phyloP scores from a whole-genome alignment of 2,329 filamentous ascomycete genomes.

The Colletotrichum orbiculare region DNA sequence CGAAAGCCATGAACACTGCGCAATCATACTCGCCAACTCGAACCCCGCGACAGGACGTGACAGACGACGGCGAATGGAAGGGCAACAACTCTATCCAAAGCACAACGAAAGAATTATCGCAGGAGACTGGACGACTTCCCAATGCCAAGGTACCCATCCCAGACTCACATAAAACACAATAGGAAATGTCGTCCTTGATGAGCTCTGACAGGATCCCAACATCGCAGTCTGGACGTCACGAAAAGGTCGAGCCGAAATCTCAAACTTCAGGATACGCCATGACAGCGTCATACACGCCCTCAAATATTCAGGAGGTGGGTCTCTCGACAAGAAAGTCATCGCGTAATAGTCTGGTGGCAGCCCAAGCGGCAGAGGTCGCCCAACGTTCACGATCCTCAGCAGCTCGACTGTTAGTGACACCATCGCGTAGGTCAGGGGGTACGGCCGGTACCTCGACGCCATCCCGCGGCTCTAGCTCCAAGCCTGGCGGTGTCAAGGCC shows the following conservation, averaged over 20 bases:
- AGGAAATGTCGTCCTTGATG: constrained; percentile 13
- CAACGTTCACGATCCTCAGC: constrained; percentile 24
- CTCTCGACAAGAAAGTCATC: constrained; percentile 1
- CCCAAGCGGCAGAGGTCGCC: constrained; percentile 19
- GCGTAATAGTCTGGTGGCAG: constrained; percentile 20
- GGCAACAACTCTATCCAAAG: constrained; percentile 16
- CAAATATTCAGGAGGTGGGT: not conserved
- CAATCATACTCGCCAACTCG: not conserved
- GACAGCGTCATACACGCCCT: not conserved
- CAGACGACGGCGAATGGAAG: not conserved
- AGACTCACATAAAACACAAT: constrained; percentile 1
- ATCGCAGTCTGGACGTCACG: not conserved
- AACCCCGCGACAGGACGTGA: not conserved
- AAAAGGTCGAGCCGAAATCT: not conserved
- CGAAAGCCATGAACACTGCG: not conserved
- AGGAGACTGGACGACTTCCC: not conserved
- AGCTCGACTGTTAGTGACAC: constrained; percentile 5
- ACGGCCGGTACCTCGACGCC: constrained; percentile 1
- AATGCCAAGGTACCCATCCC: not conserved
- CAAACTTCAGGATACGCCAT: not conserved
- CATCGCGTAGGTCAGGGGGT: constrained; percentile 2
- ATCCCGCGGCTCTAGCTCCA: constrained; percentile 40
- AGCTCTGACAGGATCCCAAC: not conserved
- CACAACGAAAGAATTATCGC: constrained; percentile 27
- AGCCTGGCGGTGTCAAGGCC: constrained; percentile 54